A percentile compares a stretch with the other conserved stretches of the same genome.
Evolutionary conservation across 1,139 yeast species (phyloP).

Genomic region (Hansenula sp.): DNA sequence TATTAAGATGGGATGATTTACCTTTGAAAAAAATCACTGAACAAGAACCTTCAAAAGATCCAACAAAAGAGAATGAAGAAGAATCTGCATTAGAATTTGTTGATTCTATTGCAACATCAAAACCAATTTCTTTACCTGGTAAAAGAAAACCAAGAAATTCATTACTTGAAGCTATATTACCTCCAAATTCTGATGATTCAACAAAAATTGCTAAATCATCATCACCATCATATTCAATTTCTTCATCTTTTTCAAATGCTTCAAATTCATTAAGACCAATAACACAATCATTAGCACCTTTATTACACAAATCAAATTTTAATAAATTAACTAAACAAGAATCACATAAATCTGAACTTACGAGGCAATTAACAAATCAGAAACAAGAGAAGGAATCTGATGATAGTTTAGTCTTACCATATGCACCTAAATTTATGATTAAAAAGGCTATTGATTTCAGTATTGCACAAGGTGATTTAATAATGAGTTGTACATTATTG

Average conservation of each 20-base stretch:
- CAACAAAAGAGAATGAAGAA: background rate
- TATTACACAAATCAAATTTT: slow-evolving; percentile 11
- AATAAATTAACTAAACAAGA: slow-evolving; percentile 15
- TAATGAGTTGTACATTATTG: slow-evolving; percentile 57
- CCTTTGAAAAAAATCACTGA: slow-evolving; percentile 5
- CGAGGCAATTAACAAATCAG: slow-evolving; percentile 20
- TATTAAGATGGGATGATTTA: slow-evolving; percentile 21
- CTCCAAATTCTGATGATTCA: slow-evolving; percentile 13
- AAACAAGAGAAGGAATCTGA: slow-evolving; percentile 3
- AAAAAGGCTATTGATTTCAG: slow-evolving; percentile 50
- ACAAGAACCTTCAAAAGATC: background rate
- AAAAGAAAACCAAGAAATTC: slow-evolving; percentile 10
- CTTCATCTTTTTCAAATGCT: slow-evolving; percentile 19
- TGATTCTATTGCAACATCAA: slow-evolving; percentile 5
- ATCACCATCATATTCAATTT: slow-evolving; percentile 21
- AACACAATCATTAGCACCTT: slow-evolving; percentile 6
- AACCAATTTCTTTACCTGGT: slow-evolving; percentile 3
- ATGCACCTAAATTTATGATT: slow-evolving; percentile 40
- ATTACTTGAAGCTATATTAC: slow-evolving; percentile 14
- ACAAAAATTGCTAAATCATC: slow-evolving; percentile 15
- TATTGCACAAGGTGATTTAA: slow-evolving; percentile 58
- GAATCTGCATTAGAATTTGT: slow-evolving; percentile 16
- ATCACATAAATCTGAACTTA: slow-evolving; percentile 18
- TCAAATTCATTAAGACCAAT: slow-evolving; percentile 12
- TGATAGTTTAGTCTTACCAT: slow-evolving; percentile 29